phyloP scores from a whole-genome alignment of 2,329 filamentous ascomycete species.

The Xylaria sp. region DNA sequence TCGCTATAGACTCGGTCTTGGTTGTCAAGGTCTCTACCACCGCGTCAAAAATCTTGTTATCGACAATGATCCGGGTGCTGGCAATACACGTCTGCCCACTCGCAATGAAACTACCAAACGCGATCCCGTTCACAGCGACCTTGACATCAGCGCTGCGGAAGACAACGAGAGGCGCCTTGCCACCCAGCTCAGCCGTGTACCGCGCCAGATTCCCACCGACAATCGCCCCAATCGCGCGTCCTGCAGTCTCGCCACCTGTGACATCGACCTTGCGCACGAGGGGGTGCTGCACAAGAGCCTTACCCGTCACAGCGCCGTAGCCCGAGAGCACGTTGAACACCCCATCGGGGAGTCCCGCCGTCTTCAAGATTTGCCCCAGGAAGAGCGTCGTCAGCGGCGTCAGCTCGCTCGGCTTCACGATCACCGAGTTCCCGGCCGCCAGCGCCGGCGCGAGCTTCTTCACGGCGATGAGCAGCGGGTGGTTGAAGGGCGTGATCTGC shows the following conservation, averaged over 20 bases:
- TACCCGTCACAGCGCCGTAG: slow-evolving; percentile 63
- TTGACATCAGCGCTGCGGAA: slow-evolving; percentile 73
- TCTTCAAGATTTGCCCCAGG: slow-evolving; percentile 68
- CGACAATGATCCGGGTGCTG: slow-evolving; percentile 79
- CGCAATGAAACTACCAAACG: slow-evolving; percentile 67
- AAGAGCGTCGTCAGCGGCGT: slow-evolving; percentile 70
- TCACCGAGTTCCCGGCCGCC: slow-evolving; percentile 67
- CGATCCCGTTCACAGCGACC: slow-evolving; percentile 75
- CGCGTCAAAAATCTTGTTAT: slow-evolving; percentile 72
- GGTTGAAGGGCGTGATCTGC: slow-evolving; percentile 69
- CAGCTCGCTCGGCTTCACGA: slow-evolving; percentile 72
- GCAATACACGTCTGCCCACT: slow-evolving; percentile 72
- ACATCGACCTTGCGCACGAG: slow-evolving; percentile 75
- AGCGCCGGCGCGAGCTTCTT: slow-evolving; percentile 72
- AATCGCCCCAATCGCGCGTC: slow-evolving; percentile 73
- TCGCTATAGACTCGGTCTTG: slow-evolving; percentile 67
- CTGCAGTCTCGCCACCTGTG: slow-evolving; percentile 78
- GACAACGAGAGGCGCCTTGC: slow-evolving; percentile 76
- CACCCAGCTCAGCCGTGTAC: slow-evolving; percentile 77
- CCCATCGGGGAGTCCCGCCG: slow-evolving; percentile 76
- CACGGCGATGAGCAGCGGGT: slow-evolving; percentile 67
- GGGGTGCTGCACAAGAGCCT: slow-evolving; percentile 63
- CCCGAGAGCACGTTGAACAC: slow-evolving; percentile 73
- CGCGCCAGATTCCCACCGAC: slow-evolving; percentile 74
- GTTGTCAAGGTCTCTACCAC: slow-evolving; percentile 72